Evolutionary conservation across 1,284 basidiomycete genomes (phyloP).

Genomic region (Trichosporon asahii): DNA sequence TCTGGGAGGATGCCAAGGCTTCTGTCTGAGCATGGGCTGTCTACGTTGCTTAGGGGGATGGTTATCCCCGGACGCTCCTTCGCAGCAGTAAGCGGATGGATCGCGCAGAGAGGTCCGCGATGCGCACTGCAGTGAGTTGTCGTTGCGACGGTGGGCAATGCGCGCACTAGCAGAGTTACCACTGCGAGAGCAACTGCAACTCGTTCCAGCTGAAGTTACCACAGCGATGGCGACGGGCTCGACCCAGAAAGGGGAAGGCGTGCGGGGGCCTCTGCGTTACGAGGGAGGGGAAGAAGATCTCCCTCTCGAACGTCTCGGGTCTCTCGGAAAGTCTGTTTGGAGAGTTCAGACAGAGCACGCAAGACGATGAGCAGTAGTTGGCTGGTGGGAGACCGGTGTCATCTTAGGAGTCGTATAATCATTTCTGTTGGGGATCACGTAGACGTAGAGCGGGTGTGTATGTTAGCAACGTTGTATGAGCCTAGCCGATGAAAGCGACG

Average conservation of each 20-base stretch:
- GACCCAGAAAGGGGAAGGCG: background rate
- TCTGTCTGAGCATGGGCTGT: background rate
- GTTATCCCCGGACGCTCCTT: no score
- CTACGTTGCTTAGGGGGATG: no score
- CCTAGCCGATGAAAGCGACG: background rate
- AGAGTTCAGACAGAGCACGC: background rate
- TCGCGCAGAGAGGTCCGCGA: no score
- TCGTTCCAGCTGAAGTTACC: background rate
- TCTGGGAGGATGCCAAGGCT: background rate
- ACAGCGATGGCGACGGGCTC: background rate
- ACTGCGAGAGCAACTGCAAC: background rate
- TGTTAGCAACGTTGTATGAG: constrained; percentile 1
- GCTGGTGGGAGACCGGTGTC: no score
- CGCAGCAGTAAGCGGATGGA: no score
- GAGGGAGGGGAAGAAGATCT: background rate
- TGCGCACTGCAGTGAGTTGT: no score
- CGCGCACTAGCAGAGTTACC: background rate
- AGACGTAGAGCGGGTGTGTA: background rate
- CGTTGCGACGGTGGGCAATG: no score
- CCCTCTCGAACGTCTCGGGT: background rate
- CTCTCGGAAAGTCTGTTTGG: background rate
- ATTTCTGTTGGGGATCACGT: background rate
- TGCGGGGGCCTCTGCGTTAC: background rate
- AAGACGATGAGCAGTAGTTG: background rate
- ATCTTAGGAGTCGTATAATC: background rate